phyloP scores from a whole-genome alignment of 2,329 filamentous ascomycete species.

The Pyrenochaeta sp. region DNA sequence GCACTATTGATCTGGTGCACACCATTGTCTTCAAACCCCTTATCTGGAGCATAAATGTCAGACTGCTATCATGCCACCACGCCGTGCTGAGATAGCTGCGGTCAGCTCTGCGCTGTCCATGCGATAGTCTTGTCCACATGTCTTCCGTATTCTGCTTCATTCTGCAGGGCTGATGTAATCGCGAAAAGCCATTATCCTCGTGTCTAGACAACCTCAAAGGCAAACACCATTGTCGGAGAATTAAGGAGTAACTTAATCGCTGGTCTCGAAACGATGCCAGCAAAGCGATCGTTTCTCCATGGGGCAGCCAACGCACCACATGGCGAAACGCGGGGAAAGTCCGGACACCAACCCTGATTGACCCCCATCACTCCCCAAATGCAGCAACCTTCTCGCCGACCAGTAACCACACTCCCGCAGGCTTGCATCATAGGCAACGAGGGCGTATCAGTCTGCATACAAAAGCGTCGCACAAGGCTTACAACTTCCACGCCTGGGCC shows the following conservation, averaged over 20 bases:
- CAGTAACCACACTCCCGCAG: neutral
- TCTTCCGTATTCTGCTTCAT: neutral
- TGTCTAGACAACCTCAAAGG: neutral
- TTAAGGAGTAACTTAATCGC: no score
- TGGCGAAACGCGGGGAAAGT: slow-evolving; percentile 4
- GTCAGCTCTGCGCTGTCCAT: no score
- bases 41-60: no score
- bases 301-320: neutral
- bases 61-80: no score
- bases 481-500: neutral
- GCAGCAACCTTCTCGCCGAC: neutral
- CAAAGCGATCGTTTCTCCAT: no score
- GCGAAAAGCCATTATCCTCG: neutral
- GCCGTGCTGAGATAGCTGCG: no score
- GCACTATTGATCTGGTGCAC: no score
- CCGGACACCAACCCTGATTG: neutral
- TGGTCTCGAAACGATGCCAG: no score
- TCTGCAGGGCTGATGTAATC: neutral
- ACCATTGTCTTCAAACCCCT: no score
- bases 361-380: neutral
- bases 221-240: neutral
- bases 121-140: no score
- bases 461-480: slow-evolving; percentile 1
- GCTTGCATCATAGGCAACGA: neutral
- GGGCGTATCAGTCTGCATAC: neutral